These are phyloP conservation scores for Astragalus membranaceus DNA, from an alignment of 306 rosid genomes.

Conservation along the genomic window DNA sequence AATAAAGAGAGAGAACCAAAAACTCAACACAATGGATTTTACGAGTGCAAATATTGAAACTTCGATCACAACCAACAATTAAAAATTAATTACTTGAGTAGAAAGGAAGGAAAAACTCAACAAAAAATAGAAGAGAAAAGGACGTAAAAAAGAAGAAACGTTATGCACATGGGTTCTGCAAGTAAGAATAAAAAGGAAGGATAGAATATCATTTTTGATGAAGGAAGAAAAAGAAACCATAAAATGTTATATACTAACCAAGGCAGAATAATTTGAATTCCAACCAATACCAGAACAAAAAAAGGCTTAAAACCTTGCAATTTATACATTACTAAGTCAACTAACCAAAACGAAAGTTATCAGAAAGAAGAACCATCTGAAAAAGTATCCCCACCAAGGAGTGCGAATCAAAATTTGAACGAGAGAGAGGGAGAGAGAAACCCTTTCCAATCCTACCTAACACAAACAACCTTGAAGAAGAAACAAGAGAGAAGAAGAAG, in stretches of 20 bases:
- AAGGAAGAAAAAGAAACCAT: not conserved
- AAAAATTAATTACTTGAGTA: not conserved
- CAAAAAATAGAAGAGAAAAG: not conserved
- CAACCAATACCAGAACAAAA: not conserved
- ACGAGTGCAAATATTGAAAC: not conserved
- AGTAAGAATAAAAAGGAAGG: not conserved
- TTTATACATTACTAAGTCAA: not conserved
- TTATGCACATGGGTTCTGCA: not conserved
- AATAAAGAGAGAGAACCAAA: not conserved
- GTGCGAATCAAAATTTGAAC: conserved; percentile 20
- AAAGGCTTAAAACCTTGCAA: not conserved
- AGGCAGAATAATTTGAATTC: not conserved
- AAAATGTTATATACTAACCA: not conserved
- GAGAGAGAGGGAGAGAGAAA: not conserved
- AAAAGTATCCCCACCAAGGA: conserved; percentile 21
- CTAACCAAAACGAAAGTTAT: not conserved
- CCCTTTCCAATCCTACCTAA: conserved; percentile 32
- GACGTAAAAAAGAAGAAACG: not conserved
- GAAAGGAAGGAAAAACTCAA: not conserved
- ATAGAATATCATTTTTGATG: not conserved
- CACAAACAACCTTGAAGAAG: conserved; percentile 6
- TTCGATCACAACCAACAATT: not conserved
- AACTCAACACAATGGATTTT: not conserved
- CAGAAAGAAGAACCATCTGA: conserved; percentile 12
- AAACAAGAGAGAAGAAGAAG: not conserved